Conservation (phyloP, 495 filamentous ascomycete species). For the Neurospora africana region DNA sequence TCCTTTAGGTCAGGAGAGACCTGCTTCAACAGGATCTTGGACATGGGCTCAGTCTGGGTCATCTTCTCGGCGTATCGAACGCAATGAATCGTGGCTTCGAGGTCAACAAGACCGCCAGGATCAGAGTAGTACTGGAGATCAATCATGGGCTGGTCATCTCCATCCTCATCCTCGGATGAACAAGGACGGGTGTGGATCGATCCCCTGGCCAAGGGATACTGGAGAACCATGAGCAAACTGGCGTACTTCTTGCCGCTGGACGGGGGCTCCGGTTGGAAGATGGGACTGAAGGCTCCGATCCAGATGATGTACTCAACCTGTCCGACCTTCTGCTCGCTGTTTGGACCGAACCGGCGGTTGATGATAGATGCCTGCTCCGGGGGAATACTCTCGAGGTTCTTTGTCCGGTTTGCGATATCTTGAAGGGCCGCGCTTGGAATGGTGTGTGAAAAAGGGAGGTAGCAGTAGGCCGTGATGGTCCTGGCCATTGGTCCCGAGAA, state of each 20-base stretch:
- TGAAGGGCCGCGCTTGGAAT: conserved; percentile 16
- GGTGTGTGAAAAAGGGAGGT: conserved; percentile 32
- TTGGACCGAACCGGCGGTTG: conserved; percentile 23
- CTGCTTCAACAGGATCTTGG: conserved; percentile 26
- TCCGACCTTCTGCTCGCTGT: conserved; percentile 19
- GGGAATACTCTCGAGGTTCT: not conserved
- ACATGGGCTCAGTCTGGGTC: conserved; percentile 29
- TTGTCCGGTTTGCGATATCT: not conserved
- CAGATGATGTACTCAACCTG: conserved; percentile 45
- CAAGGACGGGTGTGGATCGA: conserved; percentile 33
- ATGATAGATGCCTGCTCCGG: conserved; percentile 13
- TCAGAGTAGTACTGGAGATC: conserved; percentile 36
- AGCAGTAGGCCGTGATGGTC: conserved; percentile 21
- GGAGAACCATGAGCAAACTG: conserved; percentile 43
- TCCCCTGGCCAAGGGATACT: conserved; percentile 42
- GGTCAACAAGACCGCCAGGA: conserved; percentile 30
- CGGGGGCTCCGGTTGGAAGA: conserved; percentile 21
- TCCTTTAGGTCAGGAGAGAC: conserved; percentile 25
- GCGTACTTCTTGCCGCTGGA: conserved; percentile 34
- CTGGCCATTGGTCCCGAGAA: conserved; percentile 11
- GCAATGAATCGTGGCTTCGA: conserved; percentile 29
- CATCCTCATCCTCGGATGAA: not conserved
- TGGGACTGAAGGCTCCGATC: conserved; percentile 38
- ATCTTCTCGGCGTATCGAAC: conserved; percentile 36
- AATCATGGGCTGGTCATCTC: conserved; percentile 14